These are phyloP conservation scores for Podila minutissima DNA, from an alignment of 192 early-diverging fungal species.

Conservation along the genomic window DNA sequence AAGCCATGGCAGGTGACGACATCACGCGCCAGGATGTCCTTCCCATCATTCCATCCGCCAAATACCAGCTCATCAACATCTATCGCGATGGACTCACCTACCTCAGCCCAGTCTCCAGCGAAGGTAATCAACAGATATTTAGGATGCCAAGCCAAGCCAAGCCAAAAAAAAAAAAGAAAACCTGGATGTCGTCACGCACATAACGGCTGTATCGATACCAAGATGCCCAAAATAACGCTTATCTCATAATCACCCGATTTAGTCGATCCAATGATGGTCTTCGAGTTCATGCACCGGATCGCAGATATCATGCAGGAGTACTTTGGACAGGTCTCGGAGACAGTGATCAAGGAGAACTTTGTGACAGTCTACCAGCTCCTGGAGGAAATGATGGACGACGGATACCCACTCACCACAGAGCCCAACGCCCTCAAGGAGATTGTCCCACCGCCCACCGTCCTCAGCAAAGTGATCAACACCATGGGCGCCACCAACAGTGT, in stretches of 20 bases:
- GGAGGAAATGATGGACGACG: conserved; percentile 96
- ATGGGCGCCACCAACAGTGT: conserved; percentile 66
- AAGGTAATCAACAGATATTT: conserved; percentile 61
- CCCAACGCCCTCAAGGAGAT: conserved; percentile 84
- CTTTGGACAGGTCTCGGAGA: conserved; percentile 83
- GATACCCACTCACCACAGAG: conserved; percentile 89
- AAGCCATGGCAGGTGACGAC: conserved; percentile 60
- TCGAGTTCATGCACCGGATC: conserved; percentile 87
- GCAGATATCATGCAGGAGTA: conserved; percentile 86
- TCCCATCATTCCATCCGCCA: conserved; percentile 71
- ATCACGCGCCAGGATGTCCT: conserved; percentile 65
- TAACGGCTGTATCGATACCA: no score
- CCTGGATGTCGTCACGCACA: no score
- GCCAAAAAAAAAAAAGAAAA: no score
- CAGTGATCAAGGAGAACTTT: conserved; percentile 92
- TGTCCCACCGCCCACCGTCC: conserved; percentile 87
- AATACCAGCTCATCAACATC: conserved; percentile 73
- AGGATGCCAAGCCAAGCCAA: no score
- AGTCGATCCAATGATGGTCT: conserved; percentile 85
- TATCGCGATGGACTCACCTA: conserved; percentile 79
- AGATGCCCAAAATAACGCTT: no score
- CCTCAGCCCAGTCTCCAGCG: conserved; percentile 75
- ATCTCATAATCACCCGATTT: background rate
- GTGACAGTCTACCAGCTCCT: conserved; percentile 90
- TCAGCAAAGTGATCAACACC: conserved; percentile 87